Percentiles rank a stretch among this genome's conserved stretches.
phyloP scores from a whole-genome alignment of 331 rosid genomes.

The Erythrophleum ivorense region DNA sequence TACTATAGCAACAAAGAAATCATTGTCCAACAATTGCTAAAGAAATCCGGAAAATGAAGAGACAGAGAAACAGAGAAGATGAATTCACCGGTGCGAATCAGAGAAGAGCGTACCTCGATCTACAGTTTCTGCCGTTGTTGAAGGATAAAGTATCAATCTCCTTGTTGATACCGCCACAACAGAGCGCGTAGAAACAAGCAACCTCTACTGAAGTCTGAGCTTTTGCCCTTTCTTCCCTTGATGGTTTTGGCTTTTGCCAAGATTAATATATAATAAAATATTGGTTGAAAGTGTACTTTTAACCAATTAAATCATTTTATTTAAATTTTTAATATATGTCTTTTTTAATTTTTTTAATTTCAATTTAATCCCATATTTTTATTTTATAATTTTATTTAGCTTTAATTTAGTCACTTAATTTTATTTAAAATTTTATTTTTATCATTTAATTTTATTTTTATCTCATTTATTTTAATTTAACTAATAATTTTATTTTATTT shows the following conservation, averaged over 20 bases:
- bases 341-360: background rate
- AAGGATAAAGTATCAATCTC: background rate
- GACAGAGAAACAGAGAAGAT: background rate
- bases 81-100: background rate
- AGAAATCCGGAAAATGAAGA: background rate
- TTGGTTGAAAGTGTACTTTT: no score
- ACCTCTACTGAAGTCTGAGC: background rate
- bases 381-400: no score
- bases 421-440: no score
- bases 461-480: no score
- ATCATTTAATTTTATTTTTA: no score
- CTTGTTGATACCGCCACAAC: background rate
- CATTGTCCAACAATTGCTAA: background rate
- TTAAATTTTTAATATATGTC: no score
- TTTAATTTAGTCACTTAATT: no score
- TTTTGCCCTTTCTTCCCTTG: background rate
- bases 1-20: background rate
- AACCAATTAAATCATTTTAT: no score
- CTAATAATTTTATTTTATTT: no score
- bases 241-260: background rate
- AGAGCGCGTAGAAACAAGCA: background rate
- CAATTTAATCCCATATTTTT: no score
- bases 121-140: background rate
- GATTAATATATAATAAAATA: background rate
- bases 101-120: conserved; percentile 21